Percentiles rank a stretch among this genome's conserved stretches.
phyloP scores from a whole-genome alignment of 352 stramenopile genomes.

The Globisporangium nagaii region DNA sequence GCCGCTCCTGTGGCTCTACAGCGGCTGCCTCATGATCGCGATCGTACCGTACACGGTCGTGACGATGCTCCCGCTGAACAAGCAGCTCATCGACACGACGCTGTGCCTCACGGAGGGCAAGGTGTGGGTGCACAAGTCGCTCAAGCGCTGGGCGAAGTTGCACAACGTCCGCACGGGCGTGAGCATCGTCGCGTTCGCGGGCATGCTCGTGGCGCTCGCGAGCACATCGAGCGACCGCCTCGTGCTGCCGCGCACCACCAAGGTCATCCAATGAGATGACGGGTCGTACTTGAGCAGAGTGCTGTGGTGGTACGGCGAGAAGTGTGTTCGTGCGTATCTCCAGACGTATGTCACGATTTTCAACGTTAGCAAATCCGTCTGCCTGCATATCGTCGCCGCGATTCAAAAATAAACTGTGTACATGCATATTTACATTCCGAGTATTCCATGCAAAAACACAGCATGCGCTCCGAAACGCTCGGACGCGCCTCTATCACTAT shows the following conservation, averaged over 20 bases:
- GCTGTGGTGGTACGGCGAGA: no score
- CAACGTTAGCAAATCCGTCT: no score
- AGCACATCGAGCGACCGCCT: not conserved
- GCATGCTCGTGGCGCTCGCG: slow-evolving; percentile 58
- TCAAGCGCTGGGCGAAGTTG: slow-evolving; percentile 45
- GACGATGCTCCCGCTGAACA: slow-evolving; percentile 65
- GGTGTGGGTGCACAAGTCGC: slow-evolving; percentile 46
- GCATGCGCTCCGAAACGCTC: no score
- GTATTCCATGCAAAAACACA: no score
- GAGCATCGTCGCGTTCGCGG: slow-evolving; percentile 48
- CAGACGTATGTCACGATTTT: no score
- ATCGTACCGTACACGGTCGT: slow-evolving; percentile 65
- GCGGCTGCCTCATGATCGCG: slow-evolving; percentile 42
- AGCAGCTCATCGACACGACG: slow-evolving; percentile 48
- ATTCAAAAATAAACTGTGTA: no score
- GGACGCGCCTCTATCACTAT: no score
- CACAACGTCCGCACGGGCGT: slow-evolving; percentile 46
- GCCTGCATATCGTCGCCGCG: no score
- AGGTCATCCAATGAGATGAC: not conserved
- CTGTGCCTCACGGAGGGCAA: slow-evolving; percentile 27
- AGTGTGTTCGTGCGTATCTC: no score
- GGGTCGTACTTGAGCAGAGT: no score
- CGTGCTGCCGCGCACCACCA: not conserved
- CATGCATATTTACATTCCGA: no score
- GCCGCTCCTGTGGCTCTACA: slow-evolving; percentile 7